A percentile compares a stretch with the other conserved stretches of the same genome.
Evolutionary conservation across 2,329 filamentous ascomycete species (phyloP).

Genomic region (Curvularia eragrostidis): DNA sequence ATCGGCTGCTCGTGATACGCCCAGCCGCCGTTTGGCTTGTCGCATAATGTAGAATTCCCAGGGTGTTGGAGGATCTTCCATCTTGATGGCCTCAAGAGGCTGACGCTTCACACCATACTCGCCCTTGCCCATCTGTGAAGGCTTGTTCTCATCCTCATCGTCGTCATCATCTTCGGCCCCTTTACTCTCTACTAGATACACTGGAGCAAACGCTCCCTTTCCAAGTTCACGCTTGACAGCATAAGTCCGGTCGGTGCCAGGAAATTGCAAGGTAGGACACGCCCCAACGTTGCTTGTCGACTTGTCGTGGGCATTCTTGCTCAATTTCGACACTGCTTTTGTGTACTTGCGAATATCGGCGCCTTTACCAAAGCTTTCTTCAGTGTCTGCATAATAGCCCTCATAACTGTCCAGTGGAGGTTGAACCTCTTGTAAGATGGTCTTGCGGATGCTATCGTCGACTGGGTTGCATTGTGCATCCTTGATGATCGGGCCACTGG

Average conservation of each 20-base stretch:
- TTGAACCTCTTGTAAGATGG: slow-evolving; percentile 76
- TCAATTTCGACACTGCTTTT: slow-evolving; percentile 68
- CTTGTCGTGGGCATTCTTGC: slow-evolving; percentile 63
- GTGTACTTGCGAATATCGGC: slow-evolving; percentile 82
- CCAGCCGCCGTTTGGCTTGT: slow-evolving; percentile 77
- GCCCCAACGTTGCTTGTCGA: slow-evolving; percentile 65
- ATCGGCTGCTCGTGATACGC: slow-evolving; percentile 71
- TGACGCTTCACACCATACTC: slow-evolving; percentile 65
- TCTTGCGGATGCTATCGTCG: slow-evolving; percentile 73
- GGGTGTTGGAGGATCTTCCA: slow-evolving; percentile 84
- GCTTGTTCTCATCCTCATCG: slow-evolving; percentile 46
- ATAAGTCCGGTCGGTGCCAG: slow-evolving; percentile 71
- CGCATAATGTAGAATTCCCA: slow-evolving; percentile 99
- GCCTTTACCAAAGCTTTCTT: slow-evolving; percentile 69
- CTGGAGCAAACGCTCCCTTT: slow-evolving; percentile 91
- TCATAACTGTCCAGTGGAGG: slow-evolving; percentile 76
- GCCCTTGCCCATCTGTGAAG: slow-evolving; percentile 67
- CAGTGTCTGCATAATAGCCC: slow-evolving; percentile 78
- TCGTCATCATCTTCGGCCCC: slow-evolving; percentile 55
- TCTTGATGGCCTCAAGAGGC: slow-evolving; percentile 84
- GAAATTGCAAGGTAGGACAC: slow-evolving; percentile 72
- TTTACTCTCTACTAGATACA: slow-evolving; percentile 87
- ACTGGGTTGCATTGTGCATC: slow-evolving; percentile 89
- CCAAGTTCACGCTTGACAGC: slow-evolving; percentile 85
- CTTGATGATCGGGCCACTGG: slow-evolving; percentile 76